Evolutionary conservation across 2,329 filamentous ascomycete genomes (phyloP), one percentile per base, ranked within the genome.

Genomic region (Penicillium occitanis): DNA sequence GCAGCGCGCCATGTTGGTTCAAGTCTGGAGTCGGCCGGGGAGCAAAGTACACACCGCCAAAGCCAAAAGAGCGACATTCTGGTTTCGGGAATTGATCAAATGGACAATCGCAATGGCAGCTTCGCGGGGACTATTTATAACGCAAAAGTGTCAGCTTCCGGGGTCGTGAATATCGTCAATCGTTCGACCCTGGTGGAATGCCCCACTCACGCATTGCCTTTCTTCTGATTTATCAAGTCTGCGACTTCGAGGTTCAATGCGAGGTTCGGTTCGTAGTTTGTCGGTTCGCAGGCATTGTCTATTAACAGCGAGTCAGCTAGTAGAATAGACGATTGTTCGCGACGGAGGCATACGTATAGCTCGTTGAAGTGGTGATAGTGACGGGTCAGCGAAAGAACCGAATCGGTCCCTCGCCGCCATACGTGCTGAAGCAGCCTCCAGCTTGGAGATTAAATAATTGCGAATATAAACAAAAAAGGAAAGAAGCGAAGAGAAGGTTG

Each of bases 261-360:
- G 64, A 99, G 90, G 77, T 99, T 98, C 69, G 95, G 94, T 83
- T 99, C 95, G 83, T 93, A 97, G 82, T 98, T 97, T 78, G 96
- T 91, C 61, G 95, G 92, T 74, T 95, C 96, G 83, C 95, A 98
- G 70, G 95, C 94, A 81, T 93, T 93, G 78, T 95, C 86, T 88
- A 17, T 22, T 6, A 50, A 19, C 8, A n/a, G 57, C 28, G 28
- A 28, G 33, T 40, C 1, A 44, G 60, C 30, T 19, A 33, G 17
- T 11, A 3, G 14, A 25, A 1, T 7, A 6, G n/a, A n/a, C 30
- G 19, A 19, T 3, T 44, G 5, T 10, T 19, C 10, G 5, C 14
- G 11, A 59, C 25, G n/a, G 42, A 33, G 46, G 14, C 84, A 68
- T 80, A 88, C 86, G 89, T 79, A 99, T 96, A 80, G 93, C 97